These are phyloP conservation scores for Trichaptum fuscoviolaceum DNA, from an alignment of 768 basidiomycete genomes.

Conservation along the genomic window DNA sequence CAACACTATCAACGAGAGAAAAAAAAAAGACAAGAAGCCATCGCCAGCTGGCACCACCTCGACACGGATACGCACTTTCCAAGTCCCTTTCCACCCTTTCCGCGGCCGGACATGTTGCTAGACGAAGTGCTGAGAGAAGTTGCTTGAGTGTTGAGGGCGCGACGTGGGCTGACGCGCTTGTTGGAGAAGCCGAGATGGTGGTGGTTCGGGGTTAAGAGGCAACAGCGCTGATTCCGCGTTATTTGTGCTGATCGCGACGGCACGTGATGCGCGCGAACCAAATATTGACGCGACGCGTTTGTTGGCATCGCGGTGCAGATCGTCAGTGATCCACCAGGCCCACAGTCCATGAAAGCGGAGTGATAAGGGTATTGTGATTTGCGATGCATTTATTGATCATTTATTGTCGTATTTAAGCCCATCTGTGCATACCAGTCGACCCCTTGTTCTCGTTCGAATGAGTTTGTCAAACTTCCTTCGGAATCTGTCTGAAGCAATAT, in stretches of 20 bases:
- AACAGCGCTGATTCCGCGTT: background rate
- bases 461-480: too few species aligned
- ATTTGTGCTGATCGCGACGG: constrained; percentile 1
- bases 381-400: too few species aligned
- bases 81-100: constrained; percentile 44
- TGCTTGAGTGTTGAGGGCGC: background rate
- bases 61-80: constrained; percentile 28
- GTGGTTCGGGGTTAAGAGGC: constrained; percentile 3
- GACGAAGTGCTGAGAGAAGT: background rate
- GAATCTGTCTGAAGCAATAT: too few species aligned
- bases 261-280: constrained; percentile 2
- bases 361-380: too few species aligned
- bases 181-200: background rate
- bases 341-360: too few species aligned
- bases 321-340: too few species aligned
- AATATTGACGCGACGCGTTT: background rate
- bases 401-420: too few species aligned
- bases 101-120: constrained; percentile 39
- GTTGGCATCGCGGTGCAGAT: too few species aligned
- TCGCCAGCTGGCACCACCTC: too few species aligned
- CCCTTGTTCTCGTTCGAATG: too few species aligned
- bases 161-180: background rate
- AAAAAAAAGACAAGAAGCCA: constrained; percentile 5
- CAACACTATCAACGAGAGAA: background rate
- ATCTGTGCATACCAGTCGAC: too few species aligned